These are phyloP conservation scores for Hypsizygus ulmarius DNA, from an alignment of 1,284 basidiomycete species.

Conservation along the genomic window DNA sequence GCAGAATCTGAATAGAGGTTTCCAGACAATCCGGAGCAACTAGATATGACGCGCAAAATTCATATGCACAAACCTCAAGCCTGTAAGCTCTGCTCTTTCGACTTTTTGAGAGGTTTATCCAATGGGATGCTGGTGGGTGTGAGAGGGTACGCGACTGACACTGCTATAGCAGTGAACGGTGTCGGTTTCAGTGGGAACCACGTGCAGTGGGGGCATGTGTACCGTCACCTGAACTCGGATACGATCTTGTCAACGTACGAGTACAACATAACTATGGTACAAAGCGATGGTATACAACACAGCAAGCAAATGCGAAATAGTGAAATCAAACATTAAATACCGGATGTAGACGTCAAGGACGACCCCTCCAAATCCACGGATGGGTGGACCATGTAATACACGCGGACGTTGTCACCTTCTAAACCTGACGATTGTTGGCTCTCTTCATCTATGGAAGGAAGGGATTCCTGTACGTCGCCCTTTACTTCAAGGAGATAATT, in stretches of 20 bases:
- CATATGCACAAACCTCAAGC: too few species aligned
- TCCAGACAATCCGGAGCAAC: too few species aligned
- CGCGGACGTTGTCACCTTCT: conserved; percentile 57
- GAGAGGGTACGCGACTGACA: too few species aligned
- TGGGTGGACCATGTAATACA: conserved; percentile 81
- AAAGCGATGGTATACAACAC: conserved; percentile 11
- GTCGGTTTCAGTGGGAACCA: too few species aligned
- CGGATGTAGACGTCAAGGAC: conserved; percentile 34
- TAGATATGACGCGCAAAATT: too few species aligned
- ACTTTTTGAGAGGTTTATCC: too few species aligned
- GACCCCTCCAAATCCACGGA: conserved; percentile 69
- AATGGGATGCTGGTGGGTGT: too few species aligned
- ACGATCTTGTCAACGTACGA: conserved; percentile 2
- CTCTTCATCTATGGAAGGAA: conserved; percentile 62
- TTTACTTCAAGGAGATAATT: conserved; percentile 81
- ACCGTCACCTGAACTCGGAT: neutral
- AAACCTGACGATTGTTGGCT: conserved; percentile 46
- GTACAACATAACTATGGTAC: conserved; percentile 10
- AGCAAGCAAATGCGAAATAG: conserved; percentile 13
- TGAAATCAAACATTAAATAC: conserved; percentile 16
- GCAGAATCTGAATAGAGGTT: neutral
- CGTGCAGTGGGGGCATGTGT: neutral
- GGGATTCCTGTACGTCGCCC: conserved; percentile 78
- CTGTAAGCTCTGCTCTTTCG: too few species aligned
- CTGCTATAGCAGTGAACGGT: too few species aligned